Base-by-base conservation (phyloP, 495 filamentous ascomycete species). In the Haplographium delicatum region DNA sequence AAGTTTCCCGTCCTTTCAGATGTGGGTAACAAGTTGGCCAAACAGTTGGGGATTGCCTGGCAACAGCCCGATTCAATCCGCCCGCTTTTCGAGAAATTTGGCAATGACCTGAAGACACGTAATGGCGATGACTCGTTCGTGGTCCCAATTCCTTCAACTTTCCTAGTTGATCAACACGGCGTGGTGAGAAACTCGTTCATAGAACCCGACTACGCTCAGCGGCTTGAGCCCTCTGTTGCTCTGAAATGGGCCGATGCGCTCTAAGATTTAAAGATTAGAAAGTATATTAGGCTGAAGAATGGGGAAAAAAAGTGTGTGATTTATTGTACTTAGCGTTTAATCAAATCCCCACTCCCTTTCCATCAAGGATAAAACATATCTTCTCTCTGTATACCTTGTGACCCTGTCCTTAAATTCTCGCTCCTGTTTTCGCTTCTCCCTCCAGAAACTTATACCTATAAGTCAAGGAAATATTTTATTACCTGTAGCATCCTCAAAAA, bases 1-100 rank as follows among this genome's bases (percentile, higher is more conserved):
- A 53, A 69, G 34, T 73, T 67, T 34, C 52, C 62, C 1, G 66
- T 73, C 13, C 56, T 73, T 8, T 64, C 66, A 0, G 70, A 73
- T 45, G 50, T 66, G 1, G 59, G 62, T 7, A 70, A 73, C 39
- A 41, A 58, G 38, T 53, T 61, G 34, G 68, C 70, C 4, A 52
- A 49, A 22, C 23, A 69, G 49, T 53, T 72, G 5, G 67, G 67
- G 0, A 58, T 71, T 18, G 27, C 64, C 18, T 67, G 56, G 28
- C 34, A 52, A 4, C 48, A 56, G 54, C 58, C 62, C 2, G 60
- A 68, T 18, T 30, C 50, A 2, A 18, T 67, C 18, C 15, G 62
- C 2, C 48, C 54, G 1, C 16, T 65, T 1, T 65, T 68, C 23
- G 38, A 63, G 13, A 50, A 24, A 5, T 48, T 59, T 40, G 54